These are phyloP conservation scores for Nitzschia sp. DNA, from an alignment of 108 stramenopile species.

Conservation along the genomic window DNA sequence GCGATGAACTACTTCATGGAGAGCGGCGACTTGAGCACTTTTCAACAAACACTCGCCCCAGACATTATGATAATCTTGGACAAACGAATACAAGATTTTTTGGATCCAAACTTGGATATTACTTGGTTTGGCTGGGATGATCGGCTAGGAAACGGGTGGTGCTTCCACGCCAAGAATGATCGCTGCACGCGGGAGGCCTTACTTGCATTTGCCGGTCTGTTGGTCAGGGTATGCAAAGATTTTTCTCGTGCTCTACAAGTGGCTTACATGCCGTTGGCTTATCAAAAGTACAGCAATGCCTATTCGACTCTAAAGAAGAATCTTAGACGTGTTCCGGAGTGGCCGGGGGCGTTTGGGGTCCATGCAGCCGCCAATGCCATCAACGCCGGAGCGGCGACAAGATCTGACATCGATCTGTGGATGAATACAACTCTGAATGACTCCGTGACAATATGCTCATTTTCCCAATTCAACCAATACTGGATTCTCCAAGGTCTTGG, in stretches of 20 bases:
- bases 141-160: slow-evolving; percentile 48
- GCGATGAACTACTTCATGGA: slow-evolving; percentile 33
- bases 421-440: slow-evolving; percentile 32
- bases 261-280: background rate
- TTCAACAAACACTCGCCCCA: slow-evolving; percentile 11
- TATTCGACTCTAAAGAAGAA: slow-evolving; percentile 6
- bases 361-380: slow-evolving; percentile 49
- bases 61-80: slow-evolving; percentile 33
- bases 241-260: slow-evolving; percentile 8
- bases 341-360: slow-evolving; percentile 31
- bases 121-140: slow-evolving; percentile 58
- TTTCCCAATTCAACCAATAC: slow-evolving; percentile 49
- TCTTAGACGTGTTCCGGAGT: slow-evolving; percentile 26
- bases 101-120: slow-evolving; percentile 35
- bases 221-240: slow-evolving; percentile 38
- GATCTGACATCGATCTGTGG: slow-evolving; percentile 27
- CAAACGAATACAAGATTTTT: slow-evolving; percentile 33
- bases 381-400: slow-evolving; percentile 23
- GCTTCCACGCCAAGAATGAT: slow-evolving; percentile 42
- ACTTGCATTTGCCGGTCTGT: slow-evolving; percentile 40
- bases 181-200: slow-evolving; percentile 34
- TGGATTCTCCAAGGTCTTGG: slow-evolving; percentile 47
- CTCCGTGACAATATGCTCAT: slow-evolving; percentile 34
- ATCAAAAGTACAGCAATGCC: slow-evolving; percentile 9
- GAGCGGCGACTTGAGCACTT: slow-evolving; percentile 15